Evolutionary conservation across 2,329 filamentous ascomycete species (phyloP), one percentile per base, ranked within the genome.

Genomic region (Alternaria infectoria): DNA sequence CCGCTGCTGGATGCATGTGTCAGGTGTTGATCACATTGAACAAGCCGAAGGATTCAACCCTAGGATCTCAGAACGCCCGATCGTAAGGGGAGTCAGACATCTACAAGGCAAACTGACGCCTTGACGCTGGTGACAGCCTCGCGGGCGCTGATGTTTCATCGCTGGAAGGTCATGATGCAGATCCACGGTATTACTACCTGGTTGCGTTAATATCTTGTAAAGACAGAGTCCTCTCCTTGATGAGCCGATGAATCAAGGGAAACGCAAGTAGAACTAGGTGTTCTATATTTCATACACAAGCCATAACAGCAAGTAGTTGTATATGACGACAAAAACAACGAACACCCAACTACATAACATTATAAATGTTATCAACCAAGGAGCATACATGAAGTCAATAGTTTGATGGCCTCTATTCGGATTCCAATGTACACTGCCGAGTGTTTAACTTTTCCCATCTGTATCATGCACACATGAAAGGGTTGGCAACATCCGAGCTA

Each of bases 61-160:
- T 2, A 51, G 21, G 25, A 61, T 36, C 26, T 17, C 26, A 23
- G 19, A 40, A 55, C 21, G 58, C 26, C 44, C 17, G 30, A 43
- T 32, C 12, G 15, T 60, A 36, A 26, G 45, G 15, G 6, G 23
- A 26, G 32, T 23, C 19, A 65, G 36, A 36, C 50, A 46, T 47
- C n/a, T 15, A 51, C 43, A 44, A 51, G 12, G 32, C 17, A 9
- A 25, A n/a, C 19, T 17, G 32, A 36, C 52, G 21, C 25, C 23
- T 54, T 57, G 28, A 54, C 64, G 51, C 51, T 59, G 51, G 54
- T 62, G 58, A 51, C 52, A 54, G 47, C 44, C 30, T 59, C 36
- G 47, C 49, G 19, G 11, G 23, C 52, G 51, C n/a, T 13, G 30
- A 57, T 36, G n/a, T 11, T 30, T 30, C 19, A 23, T 17, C 19